A percentile compares a stretch with the other conserved stretches of the same genome.
These are phyloP conservation scores for Caloboletus firmus DNA, from an alignment of 1,284 basidiomycete species.

Conservation along the genomic window DNA sequence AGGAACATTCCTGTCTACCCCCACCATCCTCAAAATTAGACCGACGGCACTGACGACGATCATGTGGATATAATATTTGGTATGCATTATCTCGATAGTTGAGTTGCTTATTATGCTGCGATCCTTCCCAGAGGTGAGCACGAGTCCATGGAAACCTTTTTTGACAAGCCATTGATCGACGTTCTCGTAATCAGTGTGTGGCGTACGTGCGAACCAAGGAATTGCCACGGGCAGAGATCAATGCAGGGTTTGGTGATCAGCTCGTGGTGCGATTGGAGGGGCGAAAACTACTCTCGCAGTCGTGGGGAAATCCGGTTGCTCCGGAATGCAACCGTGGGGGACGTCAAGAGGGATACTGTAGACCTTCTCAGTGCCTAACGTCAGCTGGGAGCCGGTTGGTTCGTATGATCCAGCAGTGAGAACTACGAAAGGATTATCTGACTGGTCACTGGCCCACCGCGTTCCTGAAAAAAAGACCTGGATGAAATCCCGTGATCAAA, in stretches of 20 bases:
- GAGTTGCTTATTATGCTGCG: no score
- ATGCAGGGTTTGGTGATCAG: background rate
- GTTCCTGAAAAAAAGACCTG: background rate
- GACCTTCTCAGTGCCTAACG: background rate
- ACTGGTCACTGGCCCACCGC: background rate
- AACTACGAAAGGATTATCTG: no score
- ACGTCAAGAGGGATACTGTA: background rate
- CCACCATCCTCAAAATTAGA: no score
- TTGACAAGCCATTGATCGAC: background rate
- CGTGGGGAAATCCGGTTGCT: background rate
- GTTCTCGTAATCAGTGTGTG: background rate
- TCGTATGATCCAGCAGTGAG: background rate
- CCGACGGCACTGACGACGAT: background rate
- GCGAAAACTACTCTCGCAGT: background rate
- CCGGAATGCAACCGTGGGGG: background rate
- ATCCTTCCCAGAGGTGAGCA: no score
- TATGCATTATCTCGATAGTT: no score
- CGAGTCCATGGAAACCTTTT: background rate
- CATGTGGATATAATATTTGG: background rate
- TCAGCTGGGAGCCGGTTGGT: background rate
- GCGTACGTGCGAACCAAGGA: background rate
- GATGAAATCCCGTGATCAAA: conserved; percentile 9
- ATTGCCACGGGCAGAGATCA: background rate
- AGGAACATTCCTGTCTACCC: background rate
- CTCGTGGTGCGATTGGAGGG: background rate